Percentiles rank a stretch among this genome's conserved stretches.
Conservation (phyloP, 2,329 filamentous ascomycete species). For the Aspergillus unguis region DNA sequence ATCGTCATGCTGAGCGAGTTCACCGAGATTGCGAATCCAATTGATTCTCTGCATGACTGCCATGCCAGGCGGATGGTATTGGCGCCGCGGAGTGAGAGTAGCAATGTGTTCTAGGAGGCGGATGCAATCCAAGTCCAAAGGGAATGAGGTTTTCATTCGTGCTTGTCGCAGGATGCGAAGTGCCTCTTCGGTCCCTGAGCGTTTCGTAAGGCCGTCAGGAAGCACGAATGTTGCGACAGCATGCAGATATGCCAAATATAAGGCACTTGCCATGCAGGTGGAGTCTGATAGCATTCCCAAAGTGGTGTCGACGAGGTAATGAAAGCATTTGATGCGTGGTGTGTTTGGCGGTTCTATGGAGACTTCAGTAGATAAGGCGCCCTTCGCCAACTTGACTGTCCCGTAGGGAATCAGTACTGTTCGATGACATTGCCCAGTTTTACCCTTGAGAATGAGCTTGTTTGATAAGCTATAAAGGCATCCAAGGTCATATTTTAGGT, state of each 20-base stretch:
- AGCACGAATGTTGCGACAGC: constrained; percentile 30
- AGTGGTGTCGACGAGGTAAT: constrained; percentile 23
- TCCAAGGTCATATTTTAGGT: constrained; percentile 23
- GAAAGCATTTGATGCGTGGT: constrained; percentile 15
- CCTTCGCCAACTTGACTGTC: constrained; percentile 5
- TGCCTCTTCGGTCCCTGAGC: constrained; percentile 31
- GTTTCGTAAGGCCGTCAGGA: constrained; percentile 28
- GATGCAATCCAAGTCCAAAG: constrained; percentile 6
- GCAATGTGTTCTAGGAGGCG: not conserved
- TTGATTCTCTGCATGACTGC: not conserved
- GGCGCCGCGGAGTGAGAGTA: not conserved
- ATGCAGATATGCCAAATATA: constrained; percentile 32
- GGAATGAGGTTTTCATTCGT: constrained; percentile 13
- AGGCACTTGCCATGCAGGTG: constrained; percentile 9
- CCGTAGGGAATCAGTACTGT: constrained; percentile 28
- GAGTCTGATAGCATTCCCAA: constrained; percentile 19
- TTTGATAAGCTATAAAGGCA: constrained; percentile 23
- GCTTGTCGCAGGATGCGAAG: constrained; percentile 21
- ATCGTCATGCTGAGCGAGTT: not conserved
- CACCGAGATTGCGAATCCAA: not conserved
- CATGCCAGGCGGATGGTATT: not conserved
- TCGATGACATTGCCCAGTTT: constrained; percentile 1
- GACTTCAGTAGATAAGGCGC: constrained; percentile 17
- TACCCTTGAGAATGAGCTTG: constrained; percentile 22
- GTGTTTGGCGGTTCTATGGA: constrained; percentile 10